These are phyloP conservation scores for Trametes cubensis DNA, from an alignment of 768 basidiomycete species.

Conservation along the genomic window DNA sequence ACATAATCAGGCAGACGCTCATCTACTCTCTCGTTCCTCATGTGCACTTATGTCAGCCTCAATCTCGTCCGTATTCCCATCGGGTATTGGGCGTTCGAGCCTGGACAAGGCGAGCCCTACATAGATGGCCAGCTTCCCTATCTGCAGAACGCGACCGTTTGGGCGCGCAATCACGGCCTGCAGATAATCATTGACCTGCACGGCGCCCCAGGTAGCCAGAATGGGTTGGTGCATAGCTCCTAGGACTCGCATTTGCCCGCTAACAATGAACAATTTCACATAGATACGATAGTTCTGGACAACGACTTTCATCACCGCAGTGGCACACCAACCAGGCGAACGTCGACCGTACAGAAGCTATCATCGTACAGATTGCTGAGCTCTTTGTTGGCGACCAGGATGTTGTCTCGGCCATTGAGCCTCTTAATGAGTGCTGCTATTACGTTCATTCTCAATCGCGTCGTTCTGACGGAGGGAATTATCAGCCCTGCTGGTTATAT, in stretches of 20 bases:
- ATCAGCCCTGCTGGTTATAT: slow-evolving; percentile 71
- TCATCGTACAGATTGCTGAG: slow-evolving; percentile 64
- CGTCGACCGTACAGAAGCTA: slow-evolving; percentile 63
- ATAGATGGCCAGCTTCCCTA: slow-evolving; percentile 79
- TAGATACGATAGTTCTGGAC: slow-evolving; percentile 87
- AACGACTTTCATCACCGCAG: slow-evolving; percentile 55
- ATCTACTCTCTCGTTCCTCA: slow-evolving; percentile 1
- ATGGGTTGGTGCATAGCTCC: slow-evolving; percentile 52
- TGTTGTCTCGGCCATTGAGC: slow-evolving; percentile 69
- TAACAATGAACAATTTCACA: not conserved
- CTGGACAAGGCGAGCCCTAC: slow-evolving; percentile 77
- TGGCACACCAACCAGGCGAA: slow-evolving; percentile 74
- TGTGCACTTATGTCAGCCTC: slow-evolving; percentile 40
- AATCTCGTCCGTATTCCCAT: slow-evolving; percentile 86
- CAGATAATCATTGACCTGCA: slow-evolving; percentile 78
- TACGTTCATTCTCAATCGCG: not conserved
- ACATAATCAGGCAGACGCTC: slow-evolving; percentile 6
- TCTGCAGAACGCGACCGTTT: slow-evolving; percentile 63
- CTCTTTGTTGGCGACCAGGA: slow-evolving; percentile 56
- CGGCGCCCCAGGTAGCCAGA: slow-evolving; percentile 83
- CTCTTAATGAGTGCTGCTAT: slow-evolving; percentile 70
- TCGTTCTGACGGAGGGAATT: not conserved
- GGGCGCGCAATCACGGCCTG: slow-evolving; percentile 70
- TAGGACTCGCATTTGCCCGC: not conserved
- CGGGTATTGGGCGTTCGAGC: slow-evolving; percentile 90